Evolutionary conservation across 108 stramenopile genomes (phyloP), one percentile per base, ranked within the genome.

Genomic region (Skeletonema potamos): DNA sequence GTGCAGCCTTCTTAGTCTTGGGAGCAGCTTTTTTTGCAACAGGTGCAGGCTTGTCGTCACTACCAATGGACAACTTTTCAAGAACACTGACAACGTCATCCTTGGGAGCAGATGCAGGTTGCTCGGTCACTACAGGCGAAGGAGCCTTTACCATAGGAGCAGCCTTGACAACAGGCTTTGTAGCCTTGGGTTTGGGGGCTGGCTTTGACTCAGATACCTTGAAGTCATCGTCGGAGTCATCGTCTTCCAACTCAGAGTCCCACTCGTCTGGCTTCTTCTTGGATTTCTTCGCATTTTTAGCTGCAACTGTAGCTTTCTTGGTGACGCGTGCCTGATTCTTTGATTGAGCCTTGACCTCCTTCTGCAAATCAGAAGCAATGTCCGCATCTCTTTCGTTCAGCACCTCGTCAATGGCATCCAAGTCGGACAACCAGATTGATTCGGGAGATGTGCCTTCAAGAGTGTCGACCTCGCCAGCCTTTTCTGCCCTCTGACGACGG

Each of bases 331-430:
- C 84, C 43, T 79, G 62, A 12, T 33, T 82, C 76, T 89, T 91
- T 24, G 74, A 62, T 43, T 88, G 87, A 12, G 86, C 88, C 15
- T 75, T 83, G 18, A 30, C 29, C 69, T 92, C 95, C 63, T 83
- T 79, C 67, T 83, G 78, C 34, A 74, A 76, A 6, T 84, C 98
- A 22, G 74, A 82, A 12, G 77, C 71, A 8, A 85, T 70, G 17
- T 82, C 74, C 15, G 30, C 63, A 70, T 97, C 96, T 18, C 91
- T 54, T 26, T 90, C 95, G 32, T 92, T 87, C 17, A 99, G 72
- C 6, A 87, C 94, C n/a, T 82, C 89, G 54, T 98, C 98, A 29
- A 99, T 90, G 0, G 85, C 88, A 58, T 96, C 97, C 34, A 99
- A 84, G 74, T 99, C 99, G 36, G 82, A 72, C 51, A 91, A 55